Evolutionary conservation across 192 early-diverging fungal species (phyloP), one percentile per base, ranked within the genome.

Genomic region (Allomyces javanicus): DNA sequence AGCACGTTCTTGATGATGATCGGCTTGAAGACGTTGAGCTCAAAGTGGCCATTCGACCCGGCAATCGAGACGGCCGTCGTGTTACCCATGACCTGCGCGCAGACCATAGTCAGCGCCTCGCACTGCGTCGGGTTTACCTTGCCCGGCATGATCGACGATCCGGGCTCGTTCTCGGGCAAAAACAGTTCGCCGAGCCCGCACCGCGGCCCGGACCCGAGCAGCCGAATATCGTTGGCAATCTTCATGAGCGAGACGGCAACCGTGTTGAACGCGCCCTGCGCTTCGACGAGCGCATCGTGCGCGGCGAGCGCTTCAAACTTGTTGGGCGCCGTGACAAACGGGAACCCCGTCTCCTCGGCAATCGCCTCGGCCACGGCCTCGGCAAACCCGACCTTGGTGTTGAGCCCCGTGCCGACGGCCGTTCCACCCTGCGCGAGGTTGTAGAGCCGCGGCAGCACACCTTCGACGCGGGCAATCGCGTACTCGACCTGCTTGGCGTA

Each of bases 101-200:
- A 94, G 44, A 97, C 90, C 96, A 99, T 99, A 22, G 96, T 99
- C 86, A 99, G 84, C 63, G 96, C 94, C 78, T 99, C 94, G 80
- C 90, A 94, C 78, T 99, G 96, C n/a, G 96, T 99, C 61, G 96
- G 96, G 78, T 99, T 99, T 65, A 99, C 92, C 85, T 98, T 97
- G 63, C 96, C 96, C 44, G 94, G 94, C 96, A 99, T 96, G 73
- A 99, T 99, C 25, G 94, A 97, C 63, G 90, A 92, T 67, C 96
- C 96, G 61, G 96, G 96, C 75, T 99, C 96, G 75, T 99, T 99
- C 77, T 96, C 94, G 58, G 96, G 96, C 67, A 99, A 83, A 69
- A 74, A 77, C 65, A 99, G 82, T 76, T 99, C 96, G 64, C 94
- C 94, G 50, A 99, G 80, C 61, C 96, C 96, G 76, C 94, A 97